Base-by-base conservation (phyloP, 805 yeast species). In the Wickerhamomyces canadensis region DNA sequence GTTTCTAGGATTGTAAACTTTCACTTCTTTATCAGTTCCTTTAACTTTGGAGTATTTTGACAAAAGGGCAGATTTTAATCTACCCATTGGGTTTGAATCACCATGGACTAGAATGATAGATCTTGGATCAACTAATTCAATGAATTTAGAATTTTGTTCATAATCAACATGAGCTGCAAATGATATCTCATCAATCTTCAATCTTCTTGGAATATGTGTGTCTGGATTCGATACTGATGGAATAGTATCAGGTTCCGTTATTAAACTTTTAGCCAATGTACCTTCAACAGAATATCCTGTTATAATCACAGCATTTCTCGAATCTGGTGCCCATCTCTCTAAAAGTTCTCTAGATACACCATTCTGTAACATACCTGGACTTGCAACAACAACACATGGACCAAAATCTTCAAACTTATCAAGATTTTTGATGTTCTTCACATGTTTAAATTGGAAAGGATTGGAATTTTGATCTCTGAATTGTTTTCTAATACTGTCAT, bases 121-220 rank as follows among this genome's bases (percentile, higher is more conserved):
- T 41, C 74, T 74, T 0, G 99, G 95, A 41, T 83, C 82, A 3
- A 93, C 86, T 42, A 79, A 68, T 48, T 89, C 96, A 41, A 93
- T 93, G 54, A 93, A 93, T 39, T 84, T 85, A 2, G 95, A 68
- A 50, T 93, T 93, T 55, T 93, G 96, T 51, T 84, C 87, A 60
- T 83, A 93, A 57, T 93, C 99, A 17, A 93, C 99, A 61, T 93
- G 99, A 0, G 99, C 99, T n/a, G 98, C 98, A 69, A 93, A 93
- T 2, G 98, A 89, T 4, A 93, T 82, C 60, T 93, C 99, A 47
- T 91, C 97, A 14, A 93, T 80, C 33, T 74, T 76, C 38, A 94
- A 63, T 45, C 97, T 72, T 54, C 98, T 77, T 5, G 98, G 97
- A 28, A 93, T 82, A 41, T 78, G 74, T 15, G 80, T 64, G 43